A percentile compares a stretch with the other conserved stretches of the same genome.
These are phyloP conservation scores for Cutaneotrichosporon arboriforme DNA, from an alignment of 1,284 basidiomycete species.

Conservation along the genomic window DNA sequence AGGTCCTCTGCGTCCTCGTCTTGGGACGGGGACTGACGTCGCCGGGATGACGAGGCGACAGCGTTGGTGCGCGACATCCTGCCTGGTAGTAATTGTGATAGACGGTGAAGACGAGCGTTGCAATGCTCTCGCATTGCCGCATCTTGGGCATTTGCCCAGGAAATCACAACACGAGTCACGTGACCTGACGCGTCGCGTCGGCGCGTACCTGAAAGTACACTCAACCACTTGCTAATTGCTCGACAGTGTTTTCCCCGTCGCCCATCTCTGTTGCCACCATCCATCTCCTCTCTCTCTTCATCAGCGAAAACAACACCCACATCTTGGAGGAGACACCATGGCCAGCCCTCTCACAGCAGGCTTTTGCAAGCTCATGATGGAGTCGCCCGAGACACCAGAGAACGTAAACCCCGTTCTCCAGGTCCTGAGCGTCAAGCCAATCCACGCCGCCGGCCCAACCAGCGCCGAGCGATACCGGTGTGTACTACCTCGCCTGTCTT, in stretches of 20 bases:
- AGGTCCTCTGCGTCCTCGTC: neutral
- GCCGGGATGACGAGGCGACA: slow-evolving; percentile 3
- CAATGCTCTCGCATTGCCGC: too few species aligned
- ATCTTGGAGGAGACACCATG: slow-evolving; percentile 17
- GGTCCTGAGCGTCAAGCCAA: slow-evolving; percentile 74
- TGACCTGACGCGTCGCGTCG: slow-evolving; percentile 14
- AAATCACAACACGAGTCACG: slow-evolving; percentile 3
- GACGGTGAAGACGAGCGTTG: neutral
- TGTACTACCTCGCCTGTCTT: slow-evolving; percentile 7
- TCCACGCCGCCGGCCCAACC: slow-evolving; percentile 48
- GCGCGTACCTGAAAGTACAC: slow-evolving; percentile 11
- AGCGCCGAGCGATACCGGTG: slow-evolving; percentile 46
- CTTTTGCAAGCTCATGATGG: slow-evolving; percentile 36
- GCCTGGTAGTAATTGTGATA: neutral
- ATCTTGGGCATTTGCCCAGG: too few species aligned
- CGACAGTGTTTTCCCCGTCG: neutral
- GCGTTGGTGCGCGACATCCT: slow-evolving; percentile 8
- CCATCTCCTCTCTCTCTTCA: slow-evolving; percentile 7
- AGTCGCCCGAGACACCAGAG: slow-evolving; percentile 28
- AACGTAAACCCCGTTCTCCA: slow-evolving; percentile 64
- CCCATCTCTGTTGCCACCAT: neutral
- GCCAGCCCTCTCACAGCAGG: slow-evolving; percentile 36
- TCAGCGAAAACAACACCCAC: neutral
- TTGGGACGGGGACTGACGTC: neutral
- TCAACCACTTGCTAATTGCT: neutral